Percentiles rank a stretch among this genome's conserved stretches.
phyloP scores from a whole-genome alignment of 257 asterid genomes.

The Jaltomata sinuosa region DNA sequence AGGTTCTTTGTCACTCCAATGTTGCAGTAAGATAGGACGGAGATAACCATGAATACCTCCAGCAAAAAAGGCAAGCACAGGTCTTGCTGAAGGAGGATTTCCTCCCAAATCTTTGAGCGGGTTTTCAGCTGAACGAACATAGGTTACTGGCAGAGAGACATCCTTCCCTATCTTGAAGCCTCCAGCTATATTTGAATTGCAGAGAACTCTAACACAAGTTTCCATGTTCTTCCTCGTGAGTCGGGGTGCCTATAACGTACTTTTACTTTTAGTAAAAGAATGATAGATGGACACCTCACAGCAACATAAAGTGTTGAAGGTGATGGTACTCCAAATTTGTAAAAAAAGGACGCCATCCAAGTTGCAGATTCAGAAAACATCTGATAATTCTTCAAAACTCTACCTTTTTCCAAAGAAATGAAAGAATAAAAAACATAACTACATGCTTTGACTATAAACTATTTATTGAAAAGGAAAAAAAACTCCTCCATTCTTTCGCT shows the following conservation, averaged over 20 bases:
- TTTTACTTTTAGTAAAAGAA: neutral
- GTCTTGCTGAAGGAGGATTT: constrained; percentile 29
- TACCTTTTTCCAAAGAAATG: neutral
- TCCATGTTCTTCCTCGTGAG: constrained; percentile 26
- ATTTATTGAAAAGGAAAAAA: neutral
- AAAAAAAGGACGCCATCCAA: neutral
- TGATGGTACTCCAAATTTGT: neutral
- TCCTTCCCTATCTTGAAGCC: constrained; percentile 53
- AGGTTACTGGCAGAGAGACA: constrained; percentile 54
- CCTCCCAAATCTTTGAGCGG: constrained; percentile 44
- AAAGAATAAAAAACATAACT: neutral
- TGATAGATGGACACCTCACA: neutral
- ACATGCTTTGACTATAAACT: neutral
- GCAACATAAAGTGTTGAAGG: neutral
- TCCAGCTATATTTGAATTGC: constrained; percentile 41
- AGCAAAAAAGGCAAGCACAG: constrained; percentile 50
- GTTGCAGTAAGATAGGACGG: constrained; percentile 41
- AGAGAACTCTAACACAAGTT: constrained; percentile 36
- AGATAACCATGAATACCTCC: constrained; percentile 63
- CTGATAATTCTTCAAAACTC: neutral
- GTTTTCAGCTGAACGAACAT: constrained; percentile 32
- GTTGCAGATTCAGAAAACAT: neutral
- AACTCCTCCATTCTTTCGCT: neutral
- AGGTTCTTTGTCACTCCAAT: constrained; percentile 37
- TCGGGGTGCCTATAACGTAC: constrained; percentile 39